A percentile compares a stretch with the other conserved stretches of the same genome.
These are phyloP conservation scores for Leucosporidium yakuticum DNA, from an alignment of 768 basidiomycete species.

Conservation along the genomic window DNA sequence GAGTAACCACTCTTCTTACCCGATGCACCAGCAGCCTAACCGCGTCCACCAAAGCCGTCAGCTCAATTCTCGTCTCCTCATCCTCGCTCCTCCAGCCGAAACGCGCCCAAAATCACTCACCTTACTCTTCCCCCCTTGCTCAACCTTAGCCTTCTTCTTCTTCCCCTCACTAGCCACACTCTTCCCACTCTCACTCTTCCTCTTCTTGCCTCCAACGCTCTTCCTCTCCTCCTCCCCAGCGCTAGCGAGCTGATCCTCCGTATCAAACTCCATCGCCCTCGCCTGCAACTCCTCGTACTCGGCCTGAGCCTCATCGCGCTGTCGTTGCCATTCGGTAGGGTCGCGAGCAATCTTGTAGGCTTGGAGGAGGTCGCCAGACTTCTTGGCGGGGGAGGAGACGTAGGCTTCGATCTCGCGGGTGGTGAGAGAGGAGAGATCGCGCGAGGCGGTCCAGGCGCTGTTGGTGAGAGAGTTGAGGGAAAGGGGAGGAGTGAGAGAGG, in stretches of 20 bases:
- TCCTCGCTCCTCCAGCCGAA: background rate
- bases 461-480: background rate
- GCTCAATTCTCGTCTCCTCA: constrained; percentile 36
- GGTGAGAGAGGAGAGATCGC: constrained; percentile 74
- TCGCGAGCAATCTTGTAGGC: constrained; percentile 65
- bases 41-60: too few species aligned
- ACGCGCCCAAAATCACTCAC: constrained; percentile 9
- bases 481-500: background rate
- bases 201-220: constrained; percentile 36
- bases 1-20: constrained; percentile 32
- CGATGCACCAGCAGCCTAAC: constrained; percentile 10
- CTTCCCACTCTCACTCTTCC: constrained; percentile 41
- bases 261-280: constrained; percentile 22
- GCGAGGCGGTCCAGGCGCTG: constrained; percentile 77
- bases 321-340: constrained; percentile 59
- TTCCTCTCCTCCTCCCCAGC: constrained; percentile 43
- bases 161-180: constrained; percentile 1
- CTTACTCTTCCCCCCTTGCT: constrained; percentile 35
- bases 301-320: constrained; percentile 47
- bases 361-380: constrained; percentile 65
- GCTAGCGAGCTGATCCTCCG: constrained; percentile 17
- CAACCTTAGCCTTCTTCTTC: constrained; percentile 49
- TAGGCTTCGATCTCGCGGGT: constrained; percentile 75
- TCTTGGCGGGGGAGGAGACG: constrained; percentile 61
- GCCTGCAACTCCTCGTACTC: constrained; percentile 59